Conservation (phyloP, 2,329 filamentous ascomycete species). For the Diatrype stigma region DNA sequence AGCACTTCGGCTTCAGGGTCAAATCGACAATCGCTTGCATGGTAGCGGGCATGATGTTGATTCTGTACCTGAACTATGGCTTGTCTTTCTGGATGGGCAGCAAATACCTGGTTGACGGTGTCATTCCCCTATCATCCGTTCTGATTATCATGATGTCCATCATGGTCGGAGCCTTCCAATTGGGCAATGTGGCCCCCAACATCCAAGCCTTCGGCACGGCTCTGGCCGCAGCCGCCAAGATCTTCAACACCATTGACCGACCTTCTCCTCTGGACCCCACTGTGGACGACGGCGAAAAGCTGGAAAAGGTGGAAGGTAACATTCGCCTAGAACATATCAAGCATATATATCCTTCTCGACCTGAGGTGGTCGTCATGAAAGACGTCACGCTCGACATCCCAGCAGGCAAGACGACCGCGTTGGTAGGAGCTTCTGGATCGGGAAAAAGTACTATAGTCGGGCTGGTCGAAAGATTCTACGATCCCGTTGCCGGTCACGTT, state of each 20-base stretch:
- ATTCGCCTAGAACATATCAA: conserved; percentile 80
- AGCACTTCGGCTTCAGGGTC: conserved; percentile 70
- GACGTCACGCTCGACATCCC: conserved; percentile 76
- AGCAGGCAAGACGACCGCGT: conserved; percentile 84
- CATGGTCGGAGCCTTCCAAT: conserved; percentile 87
- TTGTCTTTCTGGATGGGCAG: conserved; percentile 87
- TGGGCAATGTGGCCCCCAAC: conserved; percentile 85
- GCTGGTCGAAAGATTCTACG: conserved; percentile 89
- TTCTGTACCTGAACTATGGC: conserved; percentile 83
- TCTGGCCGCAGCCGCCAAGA: conserved; percentile 81
- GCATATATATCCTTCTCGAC: conserved; percentile 91
- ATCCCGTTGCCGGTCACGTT: conserved; percentile 76
- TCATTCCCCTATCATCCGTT: conserved; percentile 64
- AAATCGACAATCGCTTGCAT: conserved; percentile 72
- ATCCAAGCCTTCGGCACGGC: conserved; percentile 80
- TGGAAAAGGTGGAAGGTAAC: conserved; percentile 69
- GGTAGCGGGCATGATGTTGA: conserved; percentile 77
- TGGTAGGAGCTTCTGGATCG: conserved; percentile 90
- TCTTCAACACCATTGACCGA: conserved; percentile 91
- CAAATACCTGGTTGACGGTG: conserved; percentile 63
- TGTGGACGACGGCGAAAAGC: conserved; percentile 64
- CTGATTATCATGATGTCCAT: conserved; percentile 85
- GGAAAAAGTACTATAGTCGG: conserved; percentile 95
- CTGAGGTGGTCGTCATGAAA: conserved; percentile 85
- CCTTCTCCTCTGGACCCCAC: conserved; percentile 77